Conservation (phyloP, 2,329 filamentous ascomycete species). For the Leptoxyphium fumago region DNA sequence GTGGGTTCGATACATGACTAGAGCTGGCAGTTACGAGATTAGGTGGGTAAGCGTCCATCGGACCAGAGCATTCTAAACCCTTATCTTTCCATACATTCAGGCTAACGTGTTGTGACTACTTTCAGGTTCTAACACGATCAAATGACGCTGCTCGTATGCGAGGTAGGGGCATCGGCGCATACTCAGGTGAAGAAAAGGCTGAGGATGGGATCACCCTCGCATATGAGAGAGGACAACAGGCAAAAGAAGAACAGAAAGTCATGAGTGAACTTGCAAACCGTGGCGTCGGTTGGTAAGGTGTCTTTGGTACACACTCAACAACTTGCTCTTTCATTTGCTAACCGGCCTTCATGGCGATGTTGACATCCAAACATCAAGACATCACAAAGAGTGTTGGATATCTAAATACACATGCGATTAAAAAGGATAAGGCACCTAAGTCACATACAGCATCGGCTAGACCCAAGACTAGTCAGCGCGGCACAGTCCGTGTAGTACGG, state of each 20-base stretch:
- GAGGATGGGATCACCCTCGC: background rate
- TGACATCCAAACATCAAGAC: too few species aligned
- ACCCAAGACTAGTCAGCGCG: too few species aligned
- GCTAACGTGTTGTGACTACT: background rate
- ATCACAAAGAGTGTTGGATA: too few species aligned
- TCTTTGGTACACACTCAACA: background rate
- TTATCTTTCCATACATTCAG: background rate
- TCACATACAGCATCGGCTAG: too few species aligned
- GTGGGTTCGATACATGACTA: constrained; percentile 98
- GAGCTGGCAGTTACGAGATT: constrained; percentile 95
- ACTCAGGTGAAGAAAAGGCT: background rate
- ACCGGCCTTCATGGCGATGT: too few species aligned
- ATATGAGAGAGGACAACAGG: background rate
- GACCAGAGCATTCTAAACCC: too few species aligned
- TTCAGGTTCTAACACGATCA: background rate
- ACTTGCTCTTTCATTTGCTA: too few species aligned
- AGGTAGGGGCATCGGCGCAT: background rate
- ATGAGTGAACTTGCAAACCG: background rate
- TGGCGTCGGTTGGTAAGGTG: background rate
- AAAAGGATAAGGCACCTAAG: too few species aligned
- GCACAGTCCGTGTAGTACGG: too few species aligned
- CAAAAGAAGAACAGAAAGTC: background rate
- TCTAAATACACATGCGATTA: too few species aligned
- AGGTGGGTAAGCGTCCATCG: constrained; percentile 36
- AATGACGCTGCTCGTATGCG: background rate